These are phyloP conservation scores for Lodderomyces metapsilosis DNA, from an alignment of 1,139 yeast species.

Conservation along the genomic window DNA sequence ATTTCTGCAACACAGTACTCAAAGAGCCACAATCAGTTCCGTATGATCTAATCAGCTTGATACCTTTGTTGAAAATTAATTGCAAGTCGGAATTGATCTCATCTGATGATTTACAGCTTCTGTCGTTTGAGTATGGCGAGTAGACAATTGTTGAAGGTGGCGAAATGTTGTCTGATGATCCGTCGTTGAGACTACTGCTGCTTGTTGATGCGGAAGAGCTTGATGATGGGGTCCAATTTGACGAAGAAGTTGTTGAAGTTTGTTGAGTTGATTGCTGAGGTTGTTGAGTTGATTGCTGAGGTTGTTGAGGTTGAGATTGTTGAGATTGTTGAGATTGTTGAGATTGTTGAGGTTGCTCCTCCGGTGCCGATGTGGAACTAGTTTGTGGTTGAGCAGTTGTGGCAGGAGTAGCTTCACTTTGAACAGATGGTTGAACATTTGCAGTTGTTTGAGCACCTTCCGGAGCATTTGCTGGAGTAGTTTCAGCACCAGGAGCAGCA, in stretches of 20 bases:
- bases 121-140: slow-evolving; percentile 74
- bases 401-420: slow-evolving; percentile 13
- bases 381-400: slow-evolving; percentile 9
- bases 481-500: slow-evolving; percentile 12
- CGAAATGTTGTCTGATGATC: slow-evolving; percentile 15
- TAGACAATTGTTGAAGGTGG: slow-evolving; percentile 65
- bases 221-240: slow-evolving; percentile 5
- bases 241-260: slow-evolving; percentile 7
- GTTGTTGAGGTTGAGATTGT: slow-evolving; percentile 1
- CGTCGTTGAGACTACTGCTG: not conserved
- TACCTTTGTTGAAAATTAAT: slow-evolving; percentile 58
- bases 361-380: slow-evolving; percentile 3
- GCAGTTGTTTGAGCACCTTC: slow-evolving; percentile 17
- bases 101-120: slow-evolving; percentile 60
- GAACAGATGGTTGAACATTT: slow-evolving; percentile 12
- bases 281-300: slow-evolving; percentile 4
- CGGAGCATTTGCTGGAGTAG: slow-evolving; percentile 7
- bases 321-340: slow-evolving; percentile 12
- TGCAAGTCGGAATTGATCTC: slow-evolving; percentile 60
- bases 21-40: slow-evolving; percentile 83
- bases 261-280: slow-evolving; percentile 6
- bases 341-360: slow-evolving; percentile 7
- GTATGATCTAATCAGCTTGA: slow-evolving; percentile 66
- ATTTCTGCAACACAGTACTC: slow-evolving; percentile 61
- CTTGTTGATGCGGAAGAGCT: slow-evolving; percentile 4